Evolutionary conservation across 2,329 filamentous ascomycete genomes (phyloP), one percentile per base, ranked within the genome.

Genomic region (Arachnomyces sp.): DNA sequence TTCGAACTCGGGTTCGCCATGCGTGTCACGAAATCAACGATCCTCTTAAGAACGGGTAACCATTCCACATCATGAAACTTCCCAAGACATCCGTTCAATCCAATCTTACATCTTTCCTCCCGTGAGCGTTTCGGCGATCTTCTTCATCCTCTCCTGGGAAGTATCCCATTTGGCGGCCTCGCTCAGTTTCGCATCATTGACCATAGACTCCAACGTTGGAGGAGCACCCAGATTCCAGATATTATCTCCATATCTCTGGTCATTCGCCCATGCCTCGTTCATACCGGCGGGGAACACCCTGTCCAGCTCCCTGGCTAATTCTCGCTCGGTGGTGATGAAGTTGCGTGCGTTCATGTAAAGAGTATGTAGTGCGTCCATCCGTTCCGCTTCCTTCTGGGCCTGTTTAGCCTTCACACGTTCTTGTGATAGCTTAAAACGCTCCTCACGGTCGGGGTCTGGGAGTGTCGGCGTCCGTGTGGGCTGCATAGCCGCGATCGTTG

Each of bases 321-420:
- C 82, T 37, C 73, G 67, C 59, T 94, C 88, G 16, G 75, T 81
- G 13, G 87, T 81, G 57, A 98, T 95, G 66, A 96, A 98, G 30
- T 77, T 70, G 17, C 83, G 77, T 4, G 92, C 88, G 52, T 88
- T 84, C 67, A 92, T 84, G 66, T 98, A 98, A 9, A 98, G 74
- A 43, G 85, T 80, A 64, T 94, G 86, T 20, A 98, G 66, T 12
- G 81, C 75, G 49, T 90, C 78, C 45, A 76, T 72, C 37, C 83
- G 76, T 39, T 73, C 70, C 43, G 79, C 72, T 32, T 71, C 68
- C 57, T 79, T 79, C 39, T 67, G 60, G 7, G 63, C 65, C 25
- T 70, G 60, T 31, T 72, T 60, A 11, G 66, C 63, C 36, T 65
- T 56, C 42, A 70, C 39, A 40, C 62, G 57, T 44, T 58, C 52